Evolutionary conservation across 805 yeast genomes (phyloP).

Genomic region (Lachancea nothofagi): DNA sequence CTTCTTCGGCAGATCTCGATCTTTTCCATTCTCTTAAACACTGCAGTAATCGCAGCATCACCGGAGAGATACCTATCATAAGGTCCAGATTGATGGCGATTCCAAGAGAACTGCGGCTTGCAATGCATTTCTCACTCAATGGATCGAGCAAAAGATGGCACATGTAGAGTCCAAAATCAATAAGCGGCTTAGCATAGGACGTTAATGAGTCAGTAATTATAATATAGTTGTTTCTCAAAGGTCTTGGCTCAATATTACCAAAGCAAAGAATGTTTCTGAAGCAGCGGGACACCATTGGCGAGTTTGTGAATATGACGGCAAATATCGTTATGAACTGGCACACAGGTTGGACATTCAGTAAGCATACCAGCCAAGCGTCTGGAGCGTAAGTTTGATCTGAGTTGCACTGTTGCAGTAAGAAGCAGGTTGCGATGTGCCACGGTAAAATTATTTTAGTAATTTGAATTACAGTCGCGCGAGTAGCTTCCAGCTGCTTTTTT

Average conservation of each 20-base stretch:
- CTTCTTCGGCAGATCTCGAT: constrained; percentile 36
- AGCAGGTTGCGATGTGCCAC: constrained; percentile 13
- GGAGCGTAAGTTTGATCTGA: constrained; percentile 20
- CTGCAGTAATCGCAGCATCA: constrained; percentile 72
- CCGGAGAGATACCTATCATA: constrained; percentile 47
- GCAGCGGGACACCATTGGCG: constrained; percentile 12
- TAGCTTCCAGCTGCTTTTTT: constrained; percentile 37
- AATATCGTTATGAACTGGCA: constrained; percentile 33
- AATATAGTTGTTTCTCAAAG: constrained; percentile 53
- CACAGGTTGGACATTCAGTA: constrained; percentile 36
- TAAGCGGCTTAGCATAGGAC: constrained; percentile 69
- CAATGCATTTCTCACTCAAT: constrained; percentile 3
- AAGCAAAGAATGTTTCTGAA: constrained; percentile 24
- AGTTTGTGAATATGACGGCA: constrained; percentile 12
- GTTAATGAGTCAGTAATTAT: constrained; percentile 78
- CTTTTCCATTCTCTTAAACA: constrained; percentile 64
- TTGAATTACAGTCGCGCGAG: constrained; percentile 21
- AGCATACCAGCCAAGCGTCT: constrained; percentile 22
- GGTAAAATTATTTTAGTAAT: constrained; percentile 25
- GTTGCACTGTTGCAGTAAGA: constrained; percentile 24
- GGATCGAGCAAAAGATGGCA: constrained; percentile 40
- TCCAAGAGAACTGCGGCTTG: constrained; percentile 4
- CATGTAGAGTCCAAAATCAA: constrained; percentile 58
- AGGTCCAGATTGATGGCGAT: constrained; percentile 21
- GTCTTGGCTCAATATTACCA: constrained; percentile 33